Base-by-base conservation (phyloP, 495 filamentous ascomycete species). In the Trichoderma gamsii region DNA sequence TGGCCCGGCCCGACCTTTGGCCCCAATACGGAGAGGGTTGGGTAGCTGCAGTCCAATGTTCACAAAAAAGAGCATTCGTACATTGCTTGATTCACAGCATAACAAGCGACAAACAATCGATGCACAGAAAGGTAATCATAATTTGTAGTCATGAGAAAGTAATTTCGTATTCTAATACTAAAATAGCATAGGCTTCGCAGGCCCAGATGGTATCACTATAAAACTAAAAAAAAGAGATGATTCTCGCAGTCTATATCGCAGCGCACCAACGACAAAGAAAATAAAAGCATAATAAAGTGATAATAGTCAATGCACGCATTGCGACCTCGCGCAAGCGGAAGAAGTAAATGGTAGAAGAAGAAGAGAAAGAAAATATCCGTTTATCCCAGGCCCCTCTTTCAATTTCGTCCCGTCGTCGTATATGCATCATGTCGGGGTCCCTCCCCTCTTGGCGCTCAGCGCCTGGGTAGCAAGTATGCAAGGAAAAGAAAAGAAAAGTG, bases 191-290 rank as follows among this genome's bases (percentile, higher is more conserved):
- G 52, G 49, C 49, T n/a, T 52, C 49, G n/a, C 49, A 18, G 49
- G 49, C 49, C 49, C 49, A 52, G 52, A 23, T 59, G 52, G 52
- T 59, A 59, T 59, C 52, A 59, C 52, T 59, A 59, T 59, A 59
- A 7, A 59, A 3, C 25, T 9, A 25, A 29, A 59, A 27, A 27
- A 59, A 15, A 29, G 23, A 27, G 29, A 29, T 29, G 29, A 4
- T 29, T 59, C 52, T 23, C 52, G 49, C 49, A 59, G 25, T 23
- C 12, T 59, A 21, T 59, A 59, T 59, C 21, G 52, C 52, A 52
- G 49, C 18, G 7, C 52, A 29, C 8, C 4, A 29, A 29, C 29
- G 23, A 59, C 52, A 59, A 59, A 59, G 21, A 29, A 29, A 59
- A 59, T 27, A 59, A 11, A 18, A 15, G 11, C 52, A 4, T 27